phyloP scores from a whole-genome alignment of 371 early-diverging fungal genomes.

The Rhizopus delemar region DNA sequence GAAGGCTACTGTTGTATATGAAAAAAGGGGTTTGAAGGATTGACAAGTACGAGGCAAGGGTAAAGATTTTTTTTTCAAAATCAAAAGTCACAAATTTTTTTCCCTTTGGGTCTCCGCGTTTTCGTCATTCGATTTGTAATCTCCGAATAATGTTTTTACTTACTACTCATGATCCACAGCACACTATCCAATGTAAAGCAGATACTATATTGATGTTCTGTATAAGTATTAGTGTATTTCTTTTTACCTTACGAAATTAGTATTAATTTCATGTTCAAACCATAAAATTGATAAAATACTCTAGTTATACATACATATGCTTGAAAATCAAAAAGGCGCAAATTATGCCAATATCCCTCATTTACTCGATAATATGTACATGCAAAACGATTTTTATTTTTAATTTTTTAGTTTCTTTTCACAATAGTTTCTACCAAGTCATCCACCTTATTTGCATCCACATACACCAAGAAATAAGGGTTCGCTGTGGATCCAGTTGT shows the following conservation, averaged over 20 bases:
- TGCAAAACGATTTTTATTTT: background rate
- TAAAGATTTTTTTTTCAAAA: slow-evolving; percentile 11
- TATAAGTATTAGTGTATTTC: no score
- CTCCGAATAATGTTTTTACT: background rate
- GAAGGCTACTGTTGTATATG: slow-evolving; percentile 1
- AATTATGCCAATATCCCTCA: no score
- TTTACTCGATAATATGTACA: no score
- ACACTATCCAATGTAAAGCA: no score
- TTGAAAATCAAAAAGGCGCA: no score
- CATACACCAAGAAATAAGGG: slow-evolving; percentile 70
- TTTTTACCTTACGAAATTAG: no score
- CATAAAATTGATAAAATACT: no score
- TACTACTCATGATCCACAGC: no score
- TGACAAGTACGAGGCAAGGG: slow-evolving; percentile 9
- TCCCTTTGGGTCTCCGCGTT: background rate
- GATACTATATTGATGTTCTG: no score
- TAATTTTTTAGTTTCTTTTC: background rate
- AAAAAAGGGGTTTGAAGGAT: background rate
- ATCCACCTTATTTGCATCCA: slow-evolving; percentile 36
- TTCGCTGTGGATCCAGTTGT: slow-evolving; percentile 61
- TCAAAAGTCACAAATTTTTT: slow-evolving; percentile 4
- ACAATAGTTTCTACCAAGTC: slow-evolving; percentile 34
- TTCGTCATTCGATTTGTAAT: background rate
- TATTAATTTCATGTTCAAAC: no score
- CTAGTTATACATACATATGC: no score